Evolutionary conservation across 106 monocot genomes (phyloP), one percentile per base, ranked within the genome.

Genomic region (Triglochin maritima): DNA sequence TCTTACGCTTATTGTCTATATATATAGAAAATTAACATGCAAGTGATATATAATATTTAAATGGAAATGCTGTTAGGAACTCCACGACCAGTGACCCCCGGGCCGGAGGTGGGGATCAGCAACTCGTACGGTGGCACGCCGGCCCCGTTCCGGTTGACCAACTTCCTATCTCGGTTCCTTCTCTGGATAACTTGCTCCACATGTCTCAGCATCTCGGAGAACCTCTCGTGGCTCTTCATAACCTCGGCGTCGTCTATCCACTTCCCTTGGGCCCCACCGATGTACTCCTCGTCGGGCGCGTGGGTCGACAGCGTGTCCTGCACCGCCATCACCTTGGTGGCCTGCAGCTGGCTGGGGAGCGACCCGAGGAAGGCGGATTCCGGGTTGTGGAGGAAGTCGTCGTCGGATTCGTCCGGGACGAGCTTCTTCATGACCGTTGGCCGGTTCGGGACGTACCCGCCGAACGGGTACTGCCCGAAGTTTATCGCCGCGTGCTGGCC

Each of bases 61-160:
- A 96, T 96, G 56, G 95, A 84, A 49, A 90, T 74, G 60, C 95
- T 95, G 54, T 83, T 95, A 9, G 95, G 95, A 62, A 95, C 64
- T 3, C 95, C 95, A 59, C 67, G 82, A 41, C 87, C 95, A 0
- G 95, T 90, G 44, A 87, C 95, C 4, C 95, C 95, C 2, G 87
- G 78, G 7, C 71, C 62, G 1, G 95, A 95, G 48, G 72, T 85
- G 7, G 85, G 90, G 51, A 83, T 78, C 49, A 95, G 60, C 6
- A 95, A 79, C 76, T 95, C 85, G 50, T 95, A 95, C 0, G 95
- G 90, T 4, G 81, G 62, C 1, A 95, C 62, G 2, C 95, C 95
- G 1, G 86, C 89, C 14, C 89, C 94, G 8, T 72, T 81, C 70
- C 90, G 77, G 53, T 90, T 90, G 67, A 9, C 80, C 49, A 85